Conservation (phyloP, 768 basidiomycete genomes). For the Kwoniella sp. region DNA sequence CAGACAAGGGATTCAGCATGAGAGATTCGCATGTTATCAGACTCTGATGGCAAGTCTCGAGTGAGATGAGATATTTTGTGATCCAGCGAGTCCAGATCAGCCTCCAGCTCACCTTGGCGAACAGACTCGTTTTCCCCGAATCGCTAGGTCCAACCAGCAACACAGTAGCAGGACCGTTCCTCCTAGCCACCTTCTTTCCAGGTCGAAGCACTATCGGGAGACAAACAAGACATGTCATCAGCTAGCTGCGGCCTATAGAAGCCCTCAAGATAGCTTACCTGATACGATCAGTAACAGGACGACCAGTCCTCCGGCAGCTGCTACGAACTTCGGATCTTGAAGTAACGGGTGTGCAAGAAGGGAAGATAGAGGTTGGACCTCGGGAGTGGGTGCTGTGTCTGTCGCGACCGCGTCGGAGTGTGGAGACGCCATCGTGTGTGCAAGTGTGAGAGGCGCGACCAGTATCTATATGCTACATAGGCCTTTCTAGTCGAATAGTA, state of each 20-base stretch:
- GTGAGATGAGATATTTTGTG: no score
- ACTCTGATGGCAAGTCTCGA: no score
- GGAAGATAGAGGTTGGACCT: constrained; percentile 39
- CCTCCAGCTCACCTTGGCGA: constrained; percentile 40
- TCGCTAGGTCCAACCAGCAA: constrained; percentile 49
- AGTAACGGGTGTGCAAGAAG: constrained; percentile 38
- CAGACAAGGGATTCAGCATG: not conserved
- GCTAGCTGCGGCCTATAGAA: not conserved
- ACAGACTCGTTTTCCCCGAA: constrained; percentile 52
- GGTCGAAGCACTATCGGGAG: constrained; percentile 29
- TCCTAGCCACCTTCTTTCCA: constrained; percentile 16
- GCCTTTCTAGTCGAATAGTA: no score
- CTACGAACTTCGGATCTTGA: constrained; percentile 49
- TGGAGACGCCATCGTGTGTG: constrained; percentile 3
- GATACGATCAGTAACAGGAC: constrained; percentile 29
- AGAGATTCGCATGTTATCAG: no score
- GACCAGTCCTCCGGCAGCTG: constrained; percentile 34
- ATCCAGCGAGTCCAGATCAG: not conserved
- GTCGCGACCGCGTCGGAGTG: constrained; percentile 5
- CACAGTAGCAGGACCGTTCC: constrained; percentile 35
- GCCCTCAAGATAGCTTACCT: constrained; percentile 17
- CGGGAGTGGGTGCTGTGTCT: constrained; percentile 27
- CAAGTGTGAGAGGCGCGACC: no score
- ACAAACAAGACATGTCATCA: not conserved
- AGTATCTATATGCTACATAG: no score